Evolutionary conservation across 345 rosid genomes (phyloP).

Genomic region (Eucalyptus paniculata): DNA sequence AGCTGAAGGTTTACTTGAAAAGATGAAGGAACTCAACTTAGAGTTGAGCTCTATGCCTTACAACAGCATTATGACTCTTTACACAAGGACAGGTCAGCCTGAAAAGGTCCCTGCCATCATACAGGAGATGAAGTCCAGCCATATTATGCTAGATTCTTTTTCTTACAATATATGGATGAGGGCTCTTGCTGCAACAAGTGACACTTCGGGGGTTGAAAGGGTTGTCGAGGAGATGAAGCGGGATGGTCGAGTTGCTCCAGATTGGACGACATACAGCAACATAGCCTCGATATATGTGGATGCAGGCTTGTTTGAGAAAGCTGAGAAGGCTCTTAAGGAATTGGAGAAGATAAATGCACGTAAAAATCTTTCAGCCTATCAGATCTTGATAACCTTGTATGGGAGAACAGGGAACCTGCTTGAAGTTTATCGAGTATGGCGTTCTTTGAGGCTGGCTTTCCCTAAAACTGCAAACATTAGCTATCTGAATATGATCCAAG

Average conservation of each 20-base stretch:
- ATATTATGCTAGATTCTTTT: slow-evolving; percentile 47
- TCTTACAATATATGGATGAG: slow-evolving; percentile 96
- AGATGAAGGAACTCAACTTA: slow-evolving; percentile 90
- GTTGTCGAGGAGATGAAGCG: slow-evolving; percentile 80
- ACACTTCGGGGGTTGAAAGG: slow-evolving; percentile 73
- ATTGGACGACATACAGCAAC: slow-evolving; percentile 94
- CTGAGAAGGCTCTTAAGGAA: slow-evolving; percentile 71
- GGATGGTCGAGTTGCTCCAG: slow-evolving; percentile 69
- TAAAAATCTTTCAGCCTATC: slow-evolving; percentile 55
- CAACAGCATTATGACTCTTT: slow-evolving; percentile 89
- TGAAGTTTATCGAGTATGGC: slow-evolving; percentile 91
- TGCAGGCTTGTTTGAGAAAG: slow-evolving; percentile 52
- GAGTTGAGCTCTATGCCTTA: slow-evolving; percentile 64
- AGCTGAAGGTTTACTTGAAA: slow-evolving; percentile 64
- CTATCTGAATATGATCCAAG: slow-evolving; percentile 91
- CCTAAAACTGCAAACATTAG: slow-evolving; percentile 63
- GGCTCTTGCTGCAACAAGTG: slow-evolving; percentile 60
- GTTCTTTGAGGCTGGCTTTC: slow-evolving; percentile 76
- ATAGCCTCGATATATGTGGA: slow-evolving; percentile 77
- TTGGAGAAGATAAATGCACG: slow-evolving; percentile 50
- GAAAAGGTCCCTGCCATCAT: slow-evolving; percentile 54
- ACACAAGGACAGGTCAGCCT: slow-evolving; percentile 45
- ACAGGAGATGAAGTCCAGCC: slow-evolving; percentile 75
- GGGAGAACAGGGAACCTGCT: slow-evolving; percentile 54
- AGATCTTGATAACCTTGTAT: slow-evolving; percentile 71